A percentile compares a stretch with the other conserved stretches of the same genome.
phyloP scores from a whole-genome alignment of 495 filamentous ascomycete genomes.

The Xylaria palmicola region DNA sequence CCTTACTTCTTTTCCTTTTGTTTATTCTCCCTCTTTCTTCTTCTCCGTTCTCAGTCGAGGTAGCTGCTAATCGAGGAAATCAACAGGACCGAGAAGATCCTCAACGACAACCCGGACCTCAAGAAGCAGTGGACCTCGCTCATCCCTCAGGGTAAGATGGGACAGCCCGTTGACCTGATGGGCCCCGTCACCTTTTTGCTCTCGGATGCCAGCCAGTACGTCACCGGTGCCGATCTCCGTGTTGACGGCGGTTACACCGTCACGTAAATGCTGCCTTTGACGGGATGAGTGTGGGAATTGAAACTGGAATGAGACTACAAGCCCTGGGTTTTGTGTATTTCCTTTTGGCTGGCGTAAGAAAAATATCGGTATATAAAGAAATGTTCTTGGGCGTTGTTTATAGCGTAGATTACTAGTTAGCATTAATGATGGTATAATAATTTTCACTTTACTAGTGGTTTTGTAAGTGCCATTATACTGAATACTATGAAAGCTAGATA shows the following conservation, averaged over 20 bases:
- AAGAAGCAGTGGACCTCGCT: slow-evolving; percentile 84
- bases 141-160: slow-evolving; percentile 91
- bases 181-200: slow-evolving; percentile 87
- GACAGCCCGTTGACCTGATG: slow-evolving; percentile 87
- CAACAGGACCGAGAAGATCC: slow-evolving; percentile 83
- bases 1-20: not conserved
- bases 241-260: slow-evolving; percentile 92
- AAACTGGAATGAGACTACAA: too few relatives aligned
- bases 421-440: too few relatives aligned
- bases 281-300: too few relatives aligned
- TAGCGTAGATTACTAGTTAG: too few relatives aligned
- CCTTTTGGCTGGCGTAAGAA: too few relatives aligned
- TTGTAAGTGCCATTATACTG: too few relatives aligned
- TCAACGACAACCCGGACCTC: slow-evolving; percentile 87
- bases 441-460: too few relatives aligned
- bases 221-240: slow-evolving; percentile 86
- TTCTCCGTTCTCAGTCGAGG: slow-evolving; percentile 7
- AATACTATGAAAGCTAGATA: too few relatives aligned
- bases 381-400: too few relatives aligned
- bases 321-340: too few relatives aligned
- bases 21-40: not conserved
- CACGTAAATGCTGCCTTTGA: slow-evolving; percentile 60
- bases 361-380: too few relatives aligned
- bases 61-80: slow-evolving; percentile 4
- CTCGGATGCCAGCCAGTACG: slow-evolving; percentile 80